Evolutionary conservation across 495 filamentous ascomycete species (phyloP).

Genomic region (Lepidopterella palustris): DNA sequence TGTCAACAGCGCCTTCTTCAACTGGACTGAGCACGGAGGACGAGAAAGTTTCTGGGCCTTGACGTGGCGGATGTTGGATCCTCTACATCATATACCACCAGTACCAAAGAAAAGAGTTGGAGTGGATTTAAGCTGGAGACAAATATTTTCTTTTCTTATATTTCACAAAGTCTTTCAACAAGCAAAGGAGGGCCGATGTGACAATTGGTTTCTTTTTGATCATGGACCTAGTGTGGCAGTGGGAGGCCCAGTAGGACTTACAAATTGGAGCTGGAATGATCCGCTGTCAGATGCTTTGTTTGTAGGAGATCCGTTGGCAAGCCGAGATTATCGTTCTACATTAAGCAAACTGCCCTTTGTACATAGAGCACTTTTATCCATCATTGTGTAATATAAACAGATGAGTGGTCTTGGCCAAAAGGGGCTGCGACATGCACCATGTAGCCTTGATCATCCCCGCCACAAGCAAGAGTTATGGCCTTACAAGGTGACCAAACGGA

Average conservation of each 20-base stretch:
- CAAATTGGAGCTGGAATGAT: background rate
- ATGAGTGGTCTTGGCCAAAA: too few relatives aligned
- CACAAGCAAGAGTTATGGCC: too few relatives aligned
- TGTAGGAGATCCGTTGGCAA: background rate
- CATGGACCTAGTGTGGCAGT: background rate
- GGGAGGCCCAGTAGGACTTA: background rate
- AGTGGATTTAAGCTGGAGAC: background rate
- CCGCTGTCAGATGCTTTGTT: background rate
- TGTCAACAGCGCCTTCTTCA: background rate
- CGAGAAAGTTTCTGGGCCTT: background rate
- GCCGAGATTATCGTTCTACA: too few relatives aligned
- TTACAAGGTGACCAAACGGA: background rate
- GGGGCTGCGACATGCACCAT: too few relatives aligned
- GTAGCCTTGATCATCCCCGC: too few relatives aligned
- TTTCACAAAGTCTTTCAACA: background rate
- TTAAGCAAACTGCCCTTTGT: too few relatives aligned
- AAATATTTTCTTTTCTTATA: background rate
- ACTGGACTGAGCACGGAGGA: background rate
- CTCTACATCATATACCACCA: background rate
- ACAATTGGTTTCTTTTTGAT: background rate
- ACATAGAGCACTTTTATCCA: too few relatives aligned
- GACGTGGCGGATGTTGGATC: background rate
- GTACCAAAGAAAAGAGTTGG: background rate
- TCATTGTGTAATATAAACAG: too few relatives aligned
- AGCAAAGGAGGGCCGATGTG: background rate